Evolutionary conservation across 2,329 filamentous ascomycete species (phyloP), one percentile per base, ranked within the genome.

Genomic region (Talaromyces pinophilus): DNA sequence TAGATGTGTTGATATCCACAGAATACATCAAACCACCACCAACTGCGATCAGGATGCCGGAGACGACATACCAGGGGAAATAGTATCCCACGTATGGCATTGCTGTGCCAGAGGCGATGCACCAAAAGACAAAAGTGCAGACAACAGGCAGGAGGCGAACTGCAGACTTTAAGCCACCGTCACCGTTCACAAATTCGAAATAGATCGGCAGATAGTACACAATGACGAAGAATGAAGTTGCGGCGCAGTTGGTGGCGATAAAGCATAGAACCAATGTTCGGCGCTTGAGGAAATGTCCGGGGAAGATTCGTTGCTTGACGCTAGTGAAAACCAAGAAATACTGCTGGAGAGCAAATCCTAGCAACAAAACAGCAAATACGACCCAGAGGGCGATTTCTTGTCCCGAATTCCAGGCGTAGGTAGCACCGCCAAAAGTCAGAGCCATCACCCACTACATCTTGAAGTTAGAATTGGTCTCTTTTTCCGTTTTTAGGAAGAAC

Each of bases 1-100:
- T 59, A 4, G 63, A 62, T 6, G 71, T 75, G 8, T 62, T 38
- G 15, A 40, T 40, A 15, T 38, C 22, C 22, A 54, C 50, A 3
- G 50, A 33, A 19, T 33, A 54, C 50, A 54, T 54, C 25, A 54
- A 33, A 33, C 25, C 25, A 3, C 25, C 50, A 54, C 50, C 50
- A 54, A 54, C 28, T n/a, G 25, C 25, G 25, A 54, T 30, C 25
- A 54, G 15, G 17, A 54, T 33, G 6, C 50, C 50, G 7, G 25
- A n/a, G 25, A 35, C 28, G 8, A 54, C 25, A 5, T 54, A 54
- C 25, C 25, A 33, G 13, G 25, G 25, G 25, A 54, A 33, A 35
- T 54, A 54, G 17, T 54, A 33, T 33, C 28, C 50, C 50, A 54
- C 25, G 13, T 54, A 54, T 2, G 25, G 25, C 25, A 54, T 30